Evolutionary conservation across 2,329 filamentous ascomycete species (phyloP), one percentile per base, ranked within the genome.

Genomic region (Cytospora leucostoma): DNA sequence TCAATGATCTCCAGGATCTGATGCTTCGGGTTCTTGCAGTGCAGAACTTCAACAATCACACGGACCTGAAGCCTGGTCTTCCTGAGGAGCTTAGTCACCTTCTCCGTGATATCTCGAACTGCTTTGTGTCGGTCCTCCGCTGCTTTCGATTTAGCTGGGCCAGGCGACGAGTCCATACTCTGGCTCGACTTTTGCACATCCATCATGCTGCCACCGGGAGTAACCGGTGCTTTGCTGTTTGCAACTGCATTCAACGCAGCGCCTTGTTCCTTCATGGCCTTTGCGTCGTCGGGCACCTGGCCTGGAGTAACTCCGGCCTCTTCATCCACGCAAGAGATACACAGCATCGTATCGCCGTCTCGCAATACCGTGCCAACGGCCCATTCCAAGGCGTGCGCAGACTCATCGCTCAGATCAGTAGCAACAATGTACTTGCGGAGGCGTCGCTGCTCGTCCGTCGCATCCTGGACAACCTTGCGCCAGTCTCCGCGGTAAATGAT

Each of bases 1-100:
- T 99, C 95, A 75, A 99, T 98, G 78, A 97, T 93, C 79, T 98
- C 95, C 0, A 93, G 96, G 67, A 99, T 93, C 79, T 98, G 84
- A 74, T 97, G 93, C 75, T 95, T 94, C 4, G 95, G 93, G 72
- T 91, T 97, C 82, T 97, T 98, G 88, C 95, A 98, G 77, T 98
- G 95, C 68, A 99, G 89, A 34, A 98, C 94, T 77, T 99, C 95
- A 38, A 99, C 89, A 57, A 97, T 92, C 55, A 97, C 91, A 63
- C 93, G 88, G 56, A 97, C 93, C 74, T 99, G 94, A 64, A 99
- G 80, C 67, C 91, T 87, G 0, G 95, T 99, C 82, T 96, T 97
- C 65, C 94, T 85, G 65, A 99, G 78, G 53, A 98, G 79, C 68
- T 89, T 90, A n/a, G 95, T 85, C 60, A 96, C 92, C 38, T 90